These are phyloP conservation scores for Senna siamea DNA, from an alignment of 306 rosid species.

Conservation along the genomic window DNA sequence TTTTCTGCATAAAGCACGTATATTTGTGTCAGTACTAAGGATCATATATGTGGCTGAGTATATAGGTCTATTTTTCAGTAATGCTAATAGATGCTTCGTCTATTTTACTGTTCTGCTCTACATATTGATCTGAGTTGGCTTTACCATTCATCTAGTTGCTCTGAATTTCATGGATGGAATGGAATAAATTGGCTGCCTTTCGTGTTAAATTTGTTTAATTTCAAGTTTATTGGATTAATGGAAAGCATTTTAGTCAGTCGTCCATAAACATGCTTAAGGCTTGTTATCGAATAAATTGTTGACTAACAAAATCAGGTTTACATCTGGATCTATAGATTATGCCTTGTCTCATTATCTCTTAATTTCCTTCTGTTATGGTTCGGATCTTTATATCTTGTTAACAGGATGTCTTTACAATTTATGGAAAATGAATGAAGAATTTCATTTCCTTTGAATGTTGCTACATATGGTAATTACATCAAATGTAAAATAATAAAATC, in stretches of 20 bases:
- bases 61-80: conserved; percentile 1
- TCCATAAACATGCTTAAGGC: not conserved
- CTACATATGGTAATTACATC: not conserved
- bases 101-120: not conserved
- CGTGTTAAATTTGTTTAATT: not conserved
- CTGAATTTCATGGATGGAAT: not conserved
- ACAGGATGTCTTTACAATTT: not conserved
- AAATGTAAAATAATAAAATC: not conserved
- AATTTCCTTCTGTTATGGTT: not conserved
- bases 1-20: not conserved
- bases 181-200: conserved; percentile 1
- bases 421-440: no score
- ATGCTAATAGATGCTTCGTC: not conserved
- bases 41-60: not conserved
- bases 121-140: conserved; percentile 21
- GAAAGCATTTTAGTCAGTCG: not conserved
- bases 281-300: not conserved
- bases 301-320: not conserved
- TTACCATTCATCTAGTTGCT: not conserved
- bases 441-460: not conserved
- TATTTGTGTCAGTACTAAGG: conserved; percentile 20
- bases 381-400: not conserved
- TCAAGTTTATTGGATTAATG: not conserved
- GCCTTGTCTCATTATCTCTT: not conserved
- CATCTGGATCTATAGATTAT: not conserved